Evolutionary conservation across 2,329 filamentous ascomycete species (phyloP).

Genomic region (Fusarium mundagurra): DNA sequence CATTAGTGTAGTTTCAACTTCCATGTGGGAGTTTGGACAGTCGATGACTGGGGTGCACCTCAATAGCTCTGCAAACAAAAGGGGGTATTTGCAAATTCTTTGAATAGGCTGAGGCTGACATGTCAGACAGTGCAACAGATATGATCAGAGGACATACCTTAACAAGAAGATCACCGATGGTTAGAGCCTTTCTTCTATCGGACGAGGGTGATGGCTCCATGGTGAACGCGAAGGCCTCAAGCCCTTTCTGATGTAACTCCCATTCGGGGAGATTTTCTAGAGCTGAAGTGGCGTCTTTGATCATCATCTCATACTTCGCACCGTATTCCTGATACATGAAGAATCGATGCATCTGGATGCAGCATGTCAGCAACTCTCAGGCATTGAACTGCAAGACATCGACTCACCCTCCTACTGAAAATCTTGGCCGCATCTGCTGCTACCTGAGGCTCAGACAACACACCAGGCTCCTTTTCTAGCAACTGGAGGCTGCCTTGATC

Average conservation of each 20-base stretch:
- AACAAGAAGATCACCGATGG: conserved; percentile 86
- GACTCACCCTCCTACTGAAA: conserved; percentile 66
- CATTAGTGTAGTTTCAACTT: conserved; percentile 78
- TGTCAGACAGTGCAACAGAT: background rate
- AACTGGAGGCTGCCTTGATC: conserved; percentile 51
- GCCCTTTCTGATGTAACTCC: conserved; percentile 83
- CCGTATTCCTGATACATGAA: conserved; percentile 92
- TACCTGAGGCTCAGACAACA: conserved; percentile 67
- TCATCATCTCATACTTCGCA: conserved; percentile 87
- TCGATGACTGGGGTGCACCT: conserved; percentile 86
- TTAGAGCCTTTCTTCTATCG: conserved; percentile 78
- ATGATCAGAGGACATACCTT: conserved; percentile 68
- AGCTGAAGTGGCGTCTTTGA: conserved; percentile 76
- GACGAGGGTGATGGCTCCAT: conserved; percentile 72
- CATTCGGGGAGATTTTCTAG: conserved; percentile 77
- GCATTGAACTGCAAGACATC: background rate
- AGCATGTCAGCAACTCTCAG: background rate
- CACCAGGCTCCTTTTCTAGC: conserved; percentile 59
- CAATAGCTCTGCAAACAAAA: conserved; percentile 85
- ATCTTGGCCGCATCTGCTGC: conserved; percentile 69
- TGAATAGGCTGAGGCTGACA: conserved; percentile 77
- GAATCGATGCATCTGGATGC: conserved; percentile 77
- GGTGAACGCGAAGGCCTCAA: conserved; percentile 83
- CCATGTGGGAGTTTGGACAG: conserved; percentile 83
- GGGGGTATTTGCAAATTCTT: conserved; percentile 87